Conservation (phyloP, 73 alveolate genomes). For the Paramecium octaurelia region DNA sequence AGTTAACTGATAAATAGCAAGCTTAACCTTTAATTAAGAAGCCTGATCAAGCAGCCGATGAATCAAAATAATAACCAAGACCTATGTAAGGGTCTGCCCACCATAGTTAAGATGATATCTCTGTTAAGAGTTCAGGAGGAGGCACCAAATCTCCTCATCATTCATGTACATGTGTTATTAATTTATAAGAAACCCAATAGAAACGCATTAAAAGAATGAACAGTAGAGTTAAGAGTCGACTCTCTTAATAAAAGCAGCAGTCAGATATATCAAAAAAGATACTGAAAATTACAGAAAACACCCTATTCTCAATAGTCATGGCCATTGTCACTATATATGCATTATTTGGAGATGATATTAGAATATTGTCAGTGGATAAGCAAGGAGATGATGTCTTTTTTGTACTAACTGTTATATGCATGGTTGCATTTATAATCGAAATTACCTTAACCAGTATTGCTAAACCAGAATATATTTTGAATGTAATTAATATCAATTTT, state of each 20-base stretch:
- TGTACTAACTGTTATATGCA: conserved; percentile 39
- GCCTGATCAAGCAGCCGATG: not conserved
- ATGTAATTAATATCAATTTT: not conserved
- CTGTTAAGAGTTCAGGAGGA: not conserved
- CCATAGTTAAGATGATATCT: not conserved
- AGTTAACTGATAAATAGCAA: conserved; percentile 7
- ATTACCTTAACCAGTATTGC: conserved; percentile 57
- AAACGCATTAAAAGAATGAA: conserved; percentile 1
- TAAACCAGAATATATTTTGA: conserved; percentile 59
- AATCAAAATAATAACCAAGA: not conserved
- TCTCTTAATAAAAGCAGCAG: not conserved
- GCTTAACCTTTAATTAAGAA: not conserved
- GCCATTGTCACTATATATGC: conserved; percentile 84
- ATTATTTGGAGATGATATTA: conserved; percentile 82
- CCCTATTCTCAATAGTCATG: conserved; percentile 62
- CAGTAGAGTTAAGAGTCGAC: not conserved
- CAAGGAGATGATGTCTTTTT: conserved; percentile 59
- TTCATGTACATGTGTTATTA: not conserved
- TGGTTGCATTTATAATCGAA: conserved; percentile 61
- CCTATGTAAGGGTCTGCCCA: not conserved
- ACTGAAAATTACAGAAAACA: not conserved
- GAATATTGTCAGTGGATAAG: conserved; percentile 61
- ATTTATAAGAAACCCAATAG: not conserved
- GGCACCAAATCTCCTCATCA: not conserved
- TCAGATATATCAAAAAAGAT: not conserved